Evolutionary conservation across 768 basidiomycete species (phyloP), one percentile per base, ranked within the genome.

Genomic region (Agaricus subrufescens): DNA sequence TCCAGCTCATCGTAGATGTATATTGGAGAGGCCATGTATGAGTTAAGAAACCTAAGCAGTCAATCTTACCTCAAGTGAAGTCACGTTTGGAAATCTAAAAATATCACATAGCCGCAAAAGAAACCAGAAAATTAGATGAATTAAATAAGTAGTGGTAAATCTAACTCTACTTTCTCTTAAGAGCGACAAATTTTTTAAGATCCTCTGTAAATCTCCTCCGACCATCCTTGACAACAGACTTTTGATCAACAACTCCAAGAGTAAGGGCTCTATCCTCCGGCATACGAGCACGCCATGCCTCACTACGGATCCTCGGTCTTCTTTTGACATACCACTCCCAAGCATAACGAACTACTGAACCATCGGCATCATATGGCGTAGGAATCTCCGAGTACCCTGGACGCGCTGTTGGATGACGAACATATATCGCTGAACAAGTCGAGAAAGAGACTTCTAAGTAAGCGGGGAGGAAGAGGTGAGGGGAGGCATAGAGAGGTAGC

Each of bases 401-500:
- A n/a, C 94, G 84, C 0, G 96, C 97, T 0, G 95, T 97, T 7
- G 97, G 97, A 65, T 98, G 94, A 38, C 97, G 90, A 31, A 98
- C 83, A 67, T 96, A 98, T 50, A 98, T 77, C 12, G 87, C 87
- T 1, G 94, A 92, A 70, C 96, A 98, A 9, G 94, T 93, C 46
- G 80, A 66, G 77, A 90, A 98, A 55, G 86, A 89, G 11, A 86
- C 82, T 62, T 95, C 91, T 51, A 73, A 69, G 48, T 71, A 73
- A 12, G 71, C 68, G 4, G 97, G 97, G 60, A 98, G 82, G 78
- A 97, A 98, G 40, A 98, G 77, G 78, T 88, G 91, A 0, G 97
- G 95, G 0, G 92, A 82, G 10, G 95, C 90, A 65, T 86, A 97
- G 37, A 81, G 75, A 0, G 97, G 97, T 9, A 97, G 86, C 66